These are phyloP conservation scores for Pelargonium hybrid DNA, from an alignment of 441 rosid genomes.

Conservation along the genomic window DNA sequence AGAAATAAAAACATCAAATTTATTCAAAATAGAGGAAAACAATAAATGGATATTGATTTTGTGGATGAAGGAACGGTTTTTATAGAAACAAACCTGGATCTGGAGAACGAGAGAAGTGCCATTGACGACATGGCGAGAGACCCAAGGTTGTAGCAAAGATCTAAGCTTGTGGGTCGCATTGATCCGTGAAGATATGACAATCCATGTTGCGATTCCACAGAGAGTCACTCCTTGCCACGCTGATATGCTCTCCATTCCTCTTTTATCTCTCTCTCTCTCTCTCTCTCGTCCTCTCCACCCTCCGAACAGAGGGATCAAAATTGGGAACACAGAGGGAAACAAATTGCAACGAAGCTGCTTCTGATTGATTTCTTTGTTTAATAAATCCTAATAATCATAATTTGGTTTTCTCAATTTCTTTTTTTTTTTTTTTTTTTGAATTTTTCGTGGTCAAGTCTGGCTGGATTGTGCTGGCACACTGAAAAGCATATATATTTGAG, in stretches of 20 bases:
- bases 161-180: slow-evolving; percentile 57
- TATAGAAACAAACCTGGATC: slow-evolving; percentile 56
- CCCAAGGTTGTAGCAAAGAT: slow-evolving; percentile 64
- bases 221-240: slow-evolving; percentile 62
- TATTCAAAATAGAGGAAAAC: background rate
- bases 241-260: slow-evolving; percentile 57
- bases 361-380: too few relatives aligned
- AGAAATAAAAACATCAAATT: background rate
- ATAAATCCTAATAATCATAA: too few relatives aligned
- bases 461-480: too few relatives aligned
- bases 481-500: too few relatives aligned
- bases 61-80: background rate
- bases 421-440: too few relatives aligned
- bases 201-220: slow-evolving; percentile 61
- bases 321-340: background rate
- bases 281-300: background rate
- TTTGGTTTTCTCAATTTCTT: too few relatives aligned
- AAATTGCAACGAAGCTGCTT: background rate
- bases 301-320: background rate
- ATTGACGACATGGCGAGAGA: slow-evolving; percentile 40
- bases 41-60: slow-evolving; percentile 7
- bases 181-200: slow-evolving; percentile 47
- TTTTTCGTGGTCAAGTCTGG: too few relatives aligned
- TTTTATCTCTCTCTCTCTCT: background rate
- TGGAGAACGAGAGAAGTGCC: slow-evolving; percentile 47